phyloP scores from a whole-genome alignment of 139 green algal genomes.

The Tetraselmis chui region DNA sequence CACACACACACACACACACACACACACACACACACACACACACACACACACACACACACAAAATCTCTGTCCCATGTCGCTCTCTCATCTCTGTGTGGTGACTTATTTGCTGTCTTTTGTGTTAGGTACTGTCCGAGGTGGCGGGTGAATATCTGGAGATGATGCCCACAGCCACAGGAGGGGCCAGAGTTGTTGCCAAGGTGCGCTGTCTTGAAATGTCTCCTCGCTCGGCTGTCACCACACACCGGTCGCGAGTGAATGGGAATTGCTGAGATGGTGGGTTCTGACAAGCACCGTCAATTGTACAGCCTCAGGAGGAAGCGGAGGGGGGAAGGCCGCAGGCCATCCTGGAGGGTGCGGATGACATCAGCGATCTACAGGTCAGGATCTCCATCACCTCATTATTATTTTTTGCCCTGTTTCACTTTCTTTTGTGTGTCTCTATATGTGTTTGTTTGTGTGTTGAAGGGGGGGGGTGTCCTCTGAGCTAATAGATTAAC shows the following conservation, averaged over 20 bases:
- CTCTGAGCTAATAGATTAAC: too few species aligned
- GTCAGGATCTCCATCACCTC: too few species aligned
- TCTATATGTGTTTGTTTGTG: too few species aligned
- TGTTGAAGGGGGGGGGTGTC: too few species aligned
- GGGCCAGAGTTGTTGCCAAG: background rate
- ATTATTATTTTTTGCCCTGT: too few species aligned
- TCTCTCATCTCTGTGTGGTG: too few species aligned
- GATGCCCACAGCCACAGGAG: background rate
- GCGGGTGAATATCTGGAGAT: background rate
- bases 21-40: too few species aligned
- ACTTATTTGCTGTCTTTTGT: too few species aligned
- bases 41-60: too few species aligned
- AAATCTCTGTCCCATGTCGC: background rate
- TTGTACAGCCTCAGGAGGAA: background rate
- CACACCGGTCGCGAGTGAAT: background rate
- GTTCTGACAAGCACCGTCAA: too few species aligned
- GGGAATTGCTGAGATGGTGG: background rate
- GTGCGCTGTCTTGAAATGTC: background rate
- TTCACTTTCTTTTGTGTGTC: too few species aligned
- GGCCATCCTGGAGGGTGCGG: background rate
- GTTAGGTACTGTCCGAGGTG: background rate
- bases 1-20: background rate
- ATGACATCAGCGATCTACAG: background rate
- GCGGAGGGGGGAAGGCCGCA: background rate
- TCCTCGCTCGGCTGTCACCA: background rate